A percentile compares a stretch with the other conserved stretches of the same genome.
These are phyloP conservation scores for Maudiozyma barnettii DNA, from an alignment of 805 yeast species.

Conservation along the genomic window DNA sequence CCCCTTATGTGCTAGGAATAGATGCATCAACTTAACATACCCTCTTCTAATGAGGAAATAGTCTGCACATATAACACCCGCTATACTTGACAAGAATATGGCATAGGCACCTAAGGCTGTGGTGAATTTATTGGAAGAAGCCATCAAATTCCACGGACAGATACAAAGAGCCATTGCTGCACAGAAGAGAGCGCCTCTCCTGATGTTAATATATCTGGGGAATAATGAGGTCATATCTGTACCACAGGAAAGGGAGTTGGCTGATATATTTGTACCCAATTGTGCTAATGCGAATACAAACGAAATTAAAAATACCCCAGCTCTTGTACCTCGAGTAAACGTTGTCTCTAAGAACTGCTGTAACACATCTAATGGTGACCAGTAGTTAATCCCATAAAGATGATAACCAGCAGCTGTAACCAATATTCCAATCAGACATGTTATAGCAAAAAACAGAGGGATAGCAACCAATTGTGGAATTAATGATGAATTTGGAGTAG, in stretches of 20 bases:
- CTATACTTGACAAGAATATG: slow-evolving; percentile 68
- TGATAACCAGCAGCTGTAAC: slow-evolving; percentile 58
- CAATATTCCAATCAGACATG: slow-evolving; percentile 70
- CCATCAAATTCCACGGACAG: slow-evolving; percentile 70
- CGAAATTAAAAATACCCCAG: slow-evolving; percentile 62
- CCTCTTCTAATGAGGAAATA: slow-evolving; percentile 68
- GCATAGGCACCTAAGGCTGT: slow-evolving; percentile 70
- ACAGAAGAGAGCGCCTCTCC: slow-evolving; percentile 58
- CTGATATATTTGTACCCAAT: slow-evolving; percentile 64
- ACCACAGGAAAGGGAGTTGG: slow-evolving; percentile 53
- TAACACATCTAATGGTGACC: slow-evolving; percentile 52
- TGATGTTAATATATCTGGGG: slow-evolving; percentile 49
- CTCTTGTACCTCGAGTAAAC: slow-evolving; percentile 44
- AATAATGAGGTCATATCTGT: slow-evolving; percentile 48
- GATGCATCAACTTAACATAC: slow-evolving; percentile 46
- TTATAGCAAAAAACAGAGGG: slow-evolving; percentile 62
- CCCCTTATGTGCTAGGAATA: slow-evolving; percentile 39
- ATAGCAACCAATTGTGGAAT: slow-evolving; percentile 50
- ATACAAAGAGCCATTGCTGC: slow-evolving; percentile 57
- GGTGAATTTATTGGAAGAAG: slow-evolving; percentile 58
- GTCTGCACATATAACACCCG: slow-evolving; percentile 52
- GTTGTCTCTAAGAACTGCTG: slow-evolving; percentile 33
- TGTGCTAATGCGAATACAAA: slow-evolving; percentile 62
- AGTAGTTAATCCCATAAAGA: slow-evolving; percentile 34
- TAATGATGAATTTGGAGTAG: slow-evolving; percentile 35